These are phyloP conservation scores for Botrytis sinoallii DNA, from an alignment of 2,329 filamentous ascomycete genomes.

Conservation along the genomic window DNA sequence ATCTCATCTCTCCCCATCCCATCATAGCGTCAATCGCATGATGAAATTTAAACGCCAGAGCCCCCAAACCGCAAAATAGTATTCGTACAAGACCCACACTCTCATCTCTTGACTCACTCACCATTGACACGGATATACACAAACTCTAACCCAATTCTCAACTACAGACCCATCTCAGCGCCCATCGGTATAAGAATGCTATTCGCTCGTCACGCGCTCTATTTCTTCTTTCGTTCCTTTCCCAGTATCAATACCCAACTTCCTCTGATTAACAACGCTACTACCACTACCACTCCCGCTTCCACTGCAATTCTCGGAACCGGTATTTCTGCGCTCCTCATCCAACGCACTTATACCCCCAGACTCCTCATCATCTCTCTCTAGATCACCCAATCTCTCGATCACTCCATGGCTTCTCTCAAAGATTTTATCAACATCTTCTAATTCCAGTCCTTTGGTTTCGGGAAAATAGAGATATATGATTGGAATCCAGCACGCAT, in stretches of 20 bases:
- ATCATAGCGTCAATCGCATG: background rate
- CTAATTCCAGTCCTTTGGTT: conserved; percentile 60
- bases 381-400: no score
- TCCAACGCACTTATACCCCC: background rate
- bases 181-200: background rate
- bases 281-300: background rate
- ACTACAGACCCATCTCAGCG: background rate
- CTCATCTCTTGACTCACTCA: background rate
- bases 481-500: conserved; percentile 43
- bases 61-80: background rate
- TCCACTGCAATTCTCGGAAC: background rate
- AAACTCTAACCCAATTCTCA: background rate
- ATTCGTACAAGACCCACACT: background rate
- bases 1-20: background rate
- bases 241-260: no score
- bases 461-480: conserved; percentile 64
- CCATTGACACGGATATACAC: background rate
- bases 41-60: background rate
- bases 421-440: conserved; percentile 52
- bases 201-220: background rate
- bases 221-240: background rate
- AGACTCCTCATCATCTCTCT: background rate
- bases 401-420: background rate
- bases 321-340: background rate
- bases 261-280: background rate